A percentile compares a stretch with the other conserved stretches of the same genome.
Evolutionary conservation across 257 asterid species (phyloP).

Genomic region (Echites panduratus): DNA sequence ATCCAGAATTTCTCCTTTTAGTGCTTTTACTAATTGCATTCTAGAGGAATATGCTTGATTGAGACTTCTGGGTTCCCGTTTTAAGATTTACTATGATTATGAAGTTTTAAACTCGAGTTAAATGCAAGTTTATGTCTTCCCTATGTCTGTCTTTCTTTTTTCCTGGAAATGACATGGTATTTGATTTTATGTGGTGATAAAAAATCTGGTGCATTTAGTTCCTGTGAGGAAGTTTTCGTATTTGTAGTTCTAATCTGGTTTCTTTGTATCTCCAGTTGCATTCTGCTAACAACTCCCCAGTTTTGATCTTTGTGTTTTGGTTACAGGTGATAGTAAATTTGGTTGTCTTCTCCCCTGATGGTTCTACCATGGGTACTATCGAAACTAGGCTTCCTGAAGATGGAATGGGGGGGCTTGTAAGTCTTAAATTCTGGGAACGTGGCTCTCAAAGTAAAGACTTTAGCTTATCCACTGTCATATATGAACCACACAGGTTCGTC

Average conservation of each 20-base stretch:
- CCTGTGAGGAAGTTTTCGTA: background rate
- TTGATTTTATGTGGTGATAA: background rate
- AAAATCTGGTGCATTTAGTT: background rate
- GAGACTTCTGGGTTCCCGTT: background rate
- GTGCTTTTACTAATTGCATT: background rate
- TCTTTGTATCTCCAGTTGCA: slow-evolving; percentile 1
- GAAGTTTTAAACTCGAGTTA: background rate
- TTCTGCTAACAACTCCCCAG: background rate
- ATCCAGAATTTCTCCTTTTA: background rate
- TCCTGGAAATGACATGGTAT: background rate
- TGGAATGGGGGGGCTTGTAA: slow-evolving; percentile 83
- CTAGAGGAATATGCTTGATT: background rate
- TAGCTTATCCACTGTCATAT: slow-evolving; percentile 79
- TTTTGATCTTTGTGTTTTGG: slow-evolving; percentile 9
- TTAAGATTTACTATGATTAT: background rate
- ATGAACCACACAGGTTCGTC: slow-evolving; percentile 93
- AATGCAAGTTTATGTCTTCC: background rate
- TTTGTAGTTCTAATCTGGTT: background rate
- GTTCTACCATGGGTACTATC: slow-evolving; percentile 75
- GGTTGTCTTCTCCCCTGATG: slow-evolving; percentile 78
- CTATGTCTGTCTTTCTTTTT: background rate
- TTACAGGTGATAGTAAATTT: slow-evolving; percentile 71
- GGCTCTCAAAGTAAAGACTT: slow-evolving; percentile 54
- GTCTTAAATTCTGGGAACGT: slow-evolving; percentile 82
- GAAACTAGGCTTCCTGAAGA: slow-evolving; percentile 93